Base-by-base conservation (phyloP, 2,329 filamentous ascomycete species). In the Aulographum hederae region DNA sequence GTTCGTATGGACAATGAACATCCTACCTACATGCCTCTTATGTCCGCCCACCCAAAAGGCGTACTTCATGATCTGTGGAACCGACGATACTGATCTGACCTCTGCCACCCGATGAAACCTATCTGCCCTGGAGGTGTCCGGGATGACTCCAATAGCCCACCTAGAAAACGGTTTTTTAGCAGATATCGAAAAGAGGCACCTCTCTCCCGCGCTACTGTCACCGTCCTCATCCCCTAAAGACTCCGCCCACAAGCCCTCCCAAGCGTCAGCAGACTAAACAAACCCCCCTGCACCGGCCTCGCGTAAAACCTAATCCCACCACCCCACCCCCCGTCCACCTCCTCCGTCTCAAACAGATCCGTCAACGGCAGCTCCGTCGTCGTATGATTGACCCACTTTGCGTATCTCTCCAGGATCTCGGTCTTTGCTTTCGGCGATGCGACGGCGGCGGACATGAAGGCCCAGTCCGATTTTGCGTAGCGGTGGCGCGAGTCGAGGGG, bases 401-500 rank as follows among this genome's bases (percentile, higher is more conserved):
- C 78, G 26, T 89, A 75, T 13, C 70, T 67, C 37, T 80, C 65
- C 21, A 89, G 56, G 31, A 91, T 82, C 47, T 78, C 69, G 3
- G 65, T 62, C 33, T 81, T 66, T 2, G 78, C 77, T 35, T 63
- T 56, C 47, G 68, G 67, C 41, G 71, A 73, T 3, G 79, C 69
- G 4, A 91, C 76, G 2, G 81, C 78, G 29, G 82, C 81, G 1
- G 80, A 78, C 51, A 89, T 85, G 50, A 91, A 84, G 43, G 89
- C 76, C 82, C 82, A 92, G 54, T 92, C 82, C 18, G 76, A 82
- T 56, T 92, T 92, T 20, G 80, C 77, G 52, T 89, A 89, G 3
- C 86, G 52, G 51, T 89, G 80, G 27, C 82, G 69, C 41, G 69
- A 78, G 52, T 92, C 82, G 5, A 92, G 66, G 0, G 82, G 81